phyloP scores from a whole-genome alignment of 345 rosid genomes.

The Gossypium anomalum region DNA sequence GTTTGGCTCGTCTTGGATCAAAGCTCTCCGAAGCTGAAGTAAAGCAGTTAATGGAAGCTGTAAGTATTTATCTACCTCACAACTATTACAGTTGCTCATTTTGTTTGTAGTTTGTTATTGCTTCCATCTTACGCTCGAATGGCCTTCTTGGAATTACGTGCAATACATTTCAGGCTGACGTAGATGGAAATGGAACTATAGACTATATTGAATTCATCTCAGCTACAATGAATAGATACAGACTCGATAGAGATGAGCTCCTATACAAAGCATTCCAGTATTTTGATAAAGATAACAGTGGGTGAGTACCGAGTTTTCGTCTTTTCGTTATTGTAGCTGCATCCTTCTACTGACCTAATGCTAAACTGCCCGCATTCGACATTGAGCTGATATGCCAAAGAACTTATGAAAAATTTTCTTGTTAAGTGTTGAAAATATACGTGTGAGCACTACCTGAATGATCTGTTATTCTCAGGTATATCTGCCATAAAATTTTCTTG shows the following conservation, averaged over 20 bases:
- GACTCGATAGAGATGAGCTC: constrained; percentile 70
- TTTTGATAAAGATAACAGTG: constrained; percentile 75
- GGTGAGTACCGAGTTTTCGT: constrained; percentile 28
- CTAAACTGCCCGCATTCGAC: neutral
- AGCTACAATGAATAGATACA: constrained; percentile 72
- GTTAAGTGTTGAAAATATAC: neutral
- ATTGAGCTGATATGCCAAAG: neutral
- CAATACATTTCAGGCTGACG: constrained; percentile 48
- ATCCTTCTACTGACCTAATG: neutral
- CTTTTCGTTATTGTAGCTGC: neutral
- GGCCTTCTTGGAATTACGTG: neutral
- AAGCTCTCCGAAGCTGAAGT: constrained; percentile 42
- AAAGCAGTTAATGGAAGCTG: constrained; percentile 45
- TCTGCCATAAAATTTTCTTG: no score
- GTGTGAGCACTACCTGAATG: neutral
- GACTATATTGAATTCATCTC: constrained; percentile 83
- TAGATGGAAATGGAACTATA: constrained; percentile 81
- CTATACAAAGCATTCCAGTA: constrained; percentile 51
- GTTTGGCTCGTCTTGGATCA: constrained; percentile 41
- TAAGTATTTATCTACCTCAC: constrained; percentile 18
- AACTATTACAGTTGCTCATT: neutral
- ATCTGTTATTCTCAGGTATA: neutral
- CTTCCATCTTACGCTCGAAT: constrained; percentile 8
- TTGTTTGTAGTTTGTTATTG: neutral
- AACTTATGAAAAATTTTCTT: neutral